Percentiles rank a stretch among this genome's conserved stretches.
These are phyloP conservation scores for Cercospora sp. DNA, from an alignment of 2,329 filamentous ascomycete species.

Conservation along the genomic window DNA sequence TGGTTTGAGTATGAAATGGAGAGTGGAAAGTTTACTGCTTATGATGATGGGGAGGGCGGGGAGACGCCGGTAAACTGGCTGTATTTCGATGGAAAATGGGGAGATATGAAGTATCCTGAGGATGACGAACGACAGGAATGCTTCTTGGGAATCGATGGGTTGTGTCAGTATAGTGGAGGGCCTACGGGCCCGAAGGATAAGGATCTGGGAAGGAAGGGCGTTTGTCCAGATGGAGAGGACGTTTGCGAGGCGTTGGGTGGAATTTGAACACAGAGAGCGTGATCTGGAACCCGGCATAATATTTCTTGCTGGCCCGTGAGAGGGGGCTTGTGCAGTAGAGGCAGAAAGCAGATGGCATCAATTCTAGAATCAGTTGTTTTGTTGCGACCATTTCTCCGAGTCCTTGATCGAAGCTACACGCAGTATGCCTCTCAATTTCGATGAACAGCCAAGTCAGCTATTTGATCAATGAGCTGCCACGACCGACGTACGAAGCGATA, in stretches of 20 bases:
- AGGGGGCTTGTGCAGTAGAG: too few species aligned
- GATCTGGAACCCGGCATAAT: too few species aligned
- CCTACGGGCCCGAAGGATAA: conserved; percentile 65
- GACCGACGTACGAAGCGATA: neutral
- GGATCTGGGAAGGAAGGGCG: conserved; percentile 54
- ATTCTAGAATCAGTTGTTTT: too few species aligned
- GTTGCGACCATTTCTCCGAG: neutral
- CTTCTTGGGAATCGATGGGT: conserved; percentile 40
- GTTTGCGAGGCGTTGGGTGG: neutral
- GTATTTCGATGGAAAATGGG: conserved; percentile 61
- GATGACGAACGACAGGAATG: conserved; percentile 52
- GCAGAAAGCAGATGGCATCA: too few species aligned
- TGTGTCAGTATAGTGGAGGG: conserved; percentile 55
- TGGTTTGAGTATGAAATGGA: conserved; percentile 55
- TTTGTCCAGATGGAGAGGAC: conserved; percentile 55
- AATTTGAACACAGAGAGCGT: neutral
- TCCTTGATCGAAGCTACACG: neutral
- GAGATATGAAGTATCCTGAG: conserved; percentile 60
- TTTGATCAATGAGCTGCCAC: neutral
- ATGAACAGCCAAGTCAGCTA: neutral
- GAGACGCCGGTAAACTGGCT: conserved; percentile 55
- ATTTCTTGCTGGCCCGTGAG: too few species aligned
- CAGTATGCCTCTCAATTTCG: neutral
- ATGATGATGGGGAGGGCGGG: conserved; percentile 44
- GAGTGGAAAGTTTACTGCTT: conserved; percentile 48